These are phyloP conservation scores for Paecilomyces formosus DNA, from an alignment of 2,329 filamentous ascomycete genomes.

Conservation along the genomic window DNA sequence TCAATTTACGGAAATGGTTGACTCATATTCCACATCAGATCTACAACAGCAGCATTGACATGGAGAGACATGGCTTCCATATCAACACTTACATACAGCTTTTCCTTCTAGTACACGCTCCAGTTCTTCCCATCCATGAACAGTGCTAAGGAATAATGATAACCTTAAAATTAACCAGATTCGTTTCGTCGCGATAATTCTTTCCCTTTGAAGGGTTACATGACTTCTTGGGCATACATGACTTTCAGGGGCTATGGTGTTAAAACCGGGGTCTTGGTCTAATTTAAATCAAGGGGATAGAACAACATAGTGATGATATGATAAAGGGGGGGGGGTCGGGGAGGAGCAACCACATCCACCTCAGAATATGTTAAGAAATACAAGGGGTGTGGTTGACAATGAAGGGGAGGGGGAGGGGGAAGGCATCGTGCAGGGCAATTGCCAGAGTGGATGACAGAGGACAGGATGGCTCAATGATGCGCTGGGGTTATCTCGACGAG, in stretches of 20 bases:
- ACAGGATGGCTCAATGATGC: neutral
- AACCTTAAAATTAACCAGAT: neutral
- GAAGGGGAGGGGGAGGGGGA: neutral
- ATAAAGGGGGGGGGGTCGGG: conserved; percentile 3
- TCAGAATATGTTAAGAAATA: neutral
- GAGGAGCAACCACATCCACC: conserved; percentile 5
- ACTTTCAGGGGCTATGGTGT: conserved; percentile 23
- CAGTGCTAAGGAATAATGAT: neutral
- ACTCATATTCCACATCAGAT: too few species aligned
- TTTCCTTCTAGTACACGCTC: neutral
- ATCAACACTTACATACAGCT: conserved; percentile 1
- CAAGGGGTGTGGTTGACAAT: neutral
- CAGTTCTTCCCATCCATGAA: neutral
- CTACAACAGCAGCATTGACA: neutral
- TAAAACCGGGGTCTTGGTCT: conserved; percentile 24
- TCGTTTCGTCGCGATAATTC: conserved; percentile 26
- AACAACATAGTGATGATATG: conserved; percentile 12
- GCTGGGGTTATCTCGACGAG: neutral
- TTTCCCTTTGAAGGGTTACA: conserved; percentile 29
- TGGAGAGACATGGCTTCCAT: neutral
- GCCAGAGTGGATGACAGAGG: neutral
- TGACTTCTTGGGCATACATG: conserved; percentile 36
- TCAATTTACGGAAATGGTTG: too few species aligned
- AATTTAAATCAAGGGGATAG: conserved; percentile 21
- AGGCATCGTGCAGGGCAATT: neutral